phyloP scores from a whole-genome alignment of 768 basidiomycete genomes.

The Ramaria sp. region DNA sequence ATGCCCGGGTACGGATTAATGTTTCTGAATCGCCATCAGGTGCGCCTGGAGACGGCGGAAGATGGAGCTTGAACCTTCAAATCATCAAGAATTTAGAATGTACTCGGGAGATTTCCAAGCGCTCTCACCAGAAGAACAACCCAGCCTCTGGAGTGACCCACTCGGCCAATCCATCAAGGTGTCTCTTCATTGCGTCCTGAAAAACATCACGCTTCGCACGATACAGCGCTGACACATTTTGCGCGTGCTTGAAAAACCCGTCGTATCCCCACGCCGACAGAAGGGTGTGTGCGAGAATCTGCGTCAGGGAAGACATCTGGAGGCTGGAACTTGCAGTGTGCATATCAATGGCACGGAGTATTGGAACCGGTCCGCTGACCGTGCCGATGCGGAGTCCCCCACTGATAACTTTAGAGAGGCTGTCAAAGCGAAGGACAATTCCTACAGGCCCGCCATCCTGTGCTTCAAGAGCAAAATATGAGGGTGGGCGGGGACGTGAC shows the following conservation, averaged over 20 bases:
- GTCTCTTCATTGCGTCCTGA: constrained; percentile 59
- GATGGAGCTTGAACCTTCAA: constrained; percentile 58
- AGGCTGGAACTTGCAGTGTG: constrained; percentile 59
- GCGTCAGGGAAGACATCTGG: constrained; percentile 53
- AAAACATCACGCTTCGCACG: constrained; percentile 66
- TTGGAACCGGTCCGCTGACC: constrained; percentile 57
- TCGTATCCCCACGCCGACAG: constrained; percentile 66
- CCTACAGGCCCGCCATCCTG: constrained; percentile 40
- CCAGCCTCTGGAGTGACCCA: constrained; percentile 66
- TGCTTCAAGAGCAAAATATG: constrained; percentile 75
- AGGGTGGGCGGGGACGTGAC: constrained; percentile 46
- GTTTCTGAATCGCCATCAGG: constrained; percentile 56
- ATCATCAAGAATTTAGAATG: background rate
- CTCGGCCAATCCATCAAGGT: constrained; percentile 70
- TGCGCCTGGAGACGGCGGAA: constrained; percentile 21
- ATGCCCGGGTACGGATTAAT: constrained; percentile 64
- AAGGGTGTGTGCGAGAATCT: constrained; percentile 48
- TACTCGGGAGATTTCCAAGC: too few species aligned
- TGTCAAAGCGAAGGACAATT: constrained; percentile 81
- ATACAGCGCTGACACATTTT: constrained; percentile 64
- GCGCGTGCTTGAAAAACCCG: constrained; percentile 61
- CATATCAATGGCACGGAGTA: constrained; percentile 61
- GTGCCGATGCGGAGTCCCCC: constrained; percentile 77
- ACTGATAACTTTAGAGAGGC: constrained; percentile 74
- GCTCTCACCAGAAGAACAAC: constrained; percentile 79